Evolutionary conservation across 805 yeast species (phyloP).

Genomic region (Candida oleophila): DNA sequence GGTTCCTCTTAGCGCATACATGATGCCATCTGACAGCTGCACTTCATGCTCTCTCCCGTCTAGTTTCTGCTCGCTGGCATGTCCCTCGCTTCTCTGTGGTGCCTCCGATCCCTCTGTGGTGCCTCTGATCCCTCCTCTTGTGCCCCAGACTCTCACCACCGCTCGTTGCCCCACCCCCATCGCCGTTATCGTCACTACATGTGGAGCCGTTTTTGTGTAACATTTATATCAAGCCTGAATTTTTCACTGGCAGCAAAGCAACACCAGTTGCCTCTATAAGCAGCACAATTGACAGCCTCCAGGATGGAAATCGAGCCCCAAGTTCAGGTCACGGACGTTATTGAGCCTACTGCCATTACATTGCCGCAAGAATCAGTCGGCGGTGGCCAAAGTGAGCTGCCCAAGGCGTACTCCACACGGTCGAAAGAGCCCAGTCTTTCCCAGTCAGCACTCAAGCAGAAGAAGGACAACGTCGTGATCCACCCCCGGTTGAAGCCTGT

Average conservation of each 20-base stretch:
- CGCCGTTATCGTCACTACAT: too few species aligned
- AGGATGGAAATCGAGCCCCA: not conserved
- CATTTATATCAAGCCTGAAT: not conserved
- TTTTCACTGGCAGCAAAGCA: not conserved
- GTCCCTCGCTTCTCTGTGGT: too few species aligned
- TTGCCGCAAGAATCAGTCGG: not conserved
- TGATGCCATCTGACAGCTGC: too few species aligned
- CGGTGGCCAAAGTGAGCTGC: not conserved
- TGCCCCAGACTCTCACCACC: too few species aligned
- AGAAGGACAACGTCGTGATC: conserved; percentile 27
- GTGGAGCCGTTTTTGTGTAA: not conserved
- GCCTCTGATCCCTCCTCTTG: too few species aligned
- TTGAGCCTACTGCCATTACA: not conserved
- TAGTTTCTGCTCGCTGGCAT: too few species aligned
- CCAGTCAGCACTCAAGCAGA: conserved; percentile 23
- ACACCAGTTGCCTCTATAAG: not conserved
- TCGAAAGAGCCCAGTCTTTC: conserved; percentile 20
- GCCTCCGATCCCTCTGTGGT: too few species aligned
- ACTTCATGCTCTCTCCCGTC: too few species aligned
- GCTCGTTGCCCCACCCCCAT: too few species aligned
- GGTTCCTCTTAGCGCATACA: too few species aligned
- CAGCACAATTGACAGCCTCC: too few species aligned
- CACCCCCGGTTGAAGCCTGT: conserved; percentile 38
- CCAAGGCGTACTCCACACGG: conserved; percentile 19
- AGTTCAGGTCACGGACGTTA: not conserved